Evolutionary conservation across 2,329 filamentous ascomycete genomes (phyloP).

Genomic region (Coleophoma cylindrospora): DNA sequence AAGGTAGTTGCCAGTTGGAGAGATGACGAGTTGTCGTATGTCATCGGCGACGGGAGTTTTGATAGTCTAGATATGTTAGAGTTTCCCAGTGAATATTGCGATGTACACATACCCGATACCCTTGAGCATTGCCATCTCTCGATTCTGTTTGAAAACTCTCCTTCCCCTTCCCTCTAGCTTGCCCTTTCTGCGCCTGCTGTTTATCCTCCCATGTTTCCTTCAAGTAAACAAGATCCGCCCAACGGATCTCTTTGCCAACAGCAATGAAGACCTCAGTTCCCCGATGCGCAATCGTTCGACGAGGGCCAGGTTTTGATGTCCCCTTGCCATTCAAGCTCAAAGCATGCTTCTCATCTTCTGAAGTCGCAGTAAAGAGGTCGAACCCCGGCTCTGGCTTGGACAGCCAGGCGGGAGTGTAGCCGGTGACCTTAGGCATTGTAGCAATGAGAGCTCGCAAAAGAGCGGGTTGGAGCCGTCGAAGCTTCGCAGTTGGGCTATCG

Average conservation of each 20-base stretch:
- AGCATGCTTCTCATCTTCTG: conserved; percentile 7
- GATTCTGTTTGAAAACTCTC: conserved; percentile 9
- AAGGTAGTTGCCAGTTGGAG: conserved; percentile 75
- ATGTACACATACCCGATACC: conserved; percentile 40
- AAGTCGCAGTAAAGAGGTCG: conserved; percentile 61
- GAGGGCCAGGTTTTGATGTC: conserved; percentile 41
- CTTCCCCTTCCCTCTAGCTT: conserved; percentile 13
- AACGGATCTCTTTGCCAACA: conserved; percentile 83
- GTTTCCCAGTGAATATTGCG: conserved; percentile 13
- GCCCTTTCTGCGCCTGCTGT: conserved; percentile 14
- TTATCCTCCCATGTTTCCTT: conserved; percentile 57
- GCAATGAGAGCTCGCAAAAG: conserved; percentile 10
- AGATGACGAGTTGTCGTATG: conserved; percentile 81
- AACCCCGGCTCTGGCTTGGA: conserved; percentile 72
- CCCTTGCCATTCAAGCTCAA: conserved; percentile 30
- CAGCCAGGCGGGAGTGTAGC: conserved; percentile 85
- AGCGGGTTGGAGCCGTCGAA: conserved; percentile 2
- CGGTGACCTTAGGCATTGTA: conserved; percentile 79
- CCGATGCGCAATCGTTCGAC: conserved; percentile 69
- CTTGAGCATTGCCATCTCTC: conserved; percentile 30
- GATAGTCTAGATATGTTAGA: conserved; percentile 52
- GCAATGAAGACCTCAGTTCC: conserved; percentile 88
- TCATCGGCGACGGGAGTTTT: conserved; percentile 73
- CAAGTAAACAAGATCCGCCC: conserved; percentile 77
- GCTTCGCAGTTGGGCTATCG: background rate